These are phyloP conservation scores for Solanum phureja DNA, from an alignment of 257 asterid species.

Conservation along the genomic window DNA sequence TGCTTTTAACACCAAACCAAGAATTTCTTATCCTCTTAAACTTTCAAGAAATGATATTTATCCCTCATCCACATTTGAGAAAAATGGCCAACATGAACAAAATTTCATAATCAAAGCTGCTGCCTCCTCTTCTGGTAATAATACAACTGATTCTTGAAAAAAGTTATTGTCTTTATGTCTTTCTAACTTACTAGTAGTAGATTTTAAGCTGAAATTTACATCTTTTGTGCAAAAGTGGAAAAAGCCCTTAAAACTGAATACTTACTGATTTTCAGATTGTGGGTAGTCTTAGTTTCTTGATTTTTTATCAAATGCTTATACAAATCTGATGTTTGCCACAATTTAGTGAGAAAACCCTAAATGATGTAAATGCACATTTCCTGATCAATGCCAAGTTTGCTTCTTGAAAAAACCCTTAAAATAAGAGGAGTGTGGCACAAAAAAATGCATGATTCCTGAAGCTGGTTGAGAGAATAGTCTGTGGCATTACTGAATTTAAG, in stretches of 20 bases:
- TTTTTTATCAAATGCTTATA: not conserved
- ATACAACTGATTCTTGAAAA: not conserved
- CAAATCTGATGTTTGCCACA: not conserved
- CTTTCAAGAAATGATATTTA: slow-evolving; percentile 9
- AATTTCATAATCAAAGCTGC: slow-evolving; percentile 27
- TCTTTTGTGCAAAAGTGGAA: not conserved
- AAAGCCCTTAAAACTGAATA: not conserved
- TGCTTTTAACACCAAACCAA: slow-evolving; percentile 5
- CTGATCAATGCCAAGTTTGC: not conserved
- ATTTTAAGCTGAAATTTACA: not conserved
- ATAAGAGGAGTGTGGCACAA: not conserved
- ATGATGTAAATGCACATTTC: not conserved
- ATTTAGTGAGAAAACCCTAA: not conserved
- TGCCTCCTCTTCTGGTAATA: slow-evolving; percentile 53
- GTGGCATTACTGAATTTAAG: not conserved
- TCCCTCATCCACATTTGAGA: slow-evolving; percentile 15
- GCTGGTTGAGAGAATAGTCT: not conserved
- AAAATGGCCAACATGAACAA: slow-evolving; percentile 4
- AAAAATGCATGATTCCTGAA: not conserved
- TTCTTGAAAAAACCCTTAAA: not conserved
- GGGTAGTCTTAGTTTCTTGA: not conserved
- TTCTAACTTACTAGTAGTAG: not conserved
- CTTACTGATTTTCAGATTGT: not conserved
- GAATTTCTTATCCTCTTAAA: slow-evolving; percentile 11
- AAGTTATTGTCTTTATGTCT: not conserved